A percentile compares a stretch with the other conserved stretches of the same genome.
These are phyloP conservation scores for Cenchrus purpureus DNA, from an alignment of 176 grass and related monocot genomes.

Conservation along the genomic window DNA sequence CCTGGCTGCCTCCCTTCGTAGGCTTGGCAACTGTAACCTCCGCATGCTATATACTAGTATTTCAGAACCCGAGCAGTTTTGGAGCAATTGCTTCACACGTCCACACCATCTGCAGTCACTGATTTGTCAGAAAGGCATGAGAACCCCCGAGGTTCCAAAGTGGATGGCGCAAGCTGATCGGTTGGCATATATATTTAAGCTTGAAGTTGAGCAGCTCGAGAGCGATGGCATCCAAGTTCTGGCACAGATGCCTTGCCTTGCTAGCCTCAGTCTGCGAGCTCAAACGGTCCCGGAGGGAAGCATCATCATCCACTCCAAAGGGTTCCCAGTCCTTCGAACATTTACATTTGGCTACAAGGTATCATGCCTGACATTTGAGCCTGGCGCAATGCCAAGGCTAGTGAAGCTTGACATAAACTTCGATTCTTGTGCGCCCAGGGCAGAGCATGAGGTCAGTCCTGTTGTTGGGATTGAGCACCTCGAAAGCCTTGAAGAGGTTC, in stretches of 20 bases:
- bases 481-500: background rate
- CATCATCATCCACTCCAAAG: background rate
- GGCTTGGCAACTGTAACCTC: background rate
- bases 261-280: background rate
- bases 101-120: background rate
- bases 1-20: background rate
- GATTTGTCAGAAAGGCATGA: fast-evolving
- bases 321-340: background rate
- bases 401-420: background rate
- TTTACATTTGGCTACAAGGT: background rate
- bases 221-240: background rate
- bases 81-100: background rate
- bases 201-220: background rate
- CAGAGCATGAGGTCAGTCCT: background rate
- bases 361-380: background rate
- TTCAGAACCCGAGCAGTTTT: background rate
- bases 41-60: fast-evolving
- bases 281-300: background rate
- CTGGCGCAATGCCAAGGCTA: background rate
- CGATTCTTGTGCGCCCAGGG: background rate
- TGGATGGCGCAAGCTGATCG: background rate
- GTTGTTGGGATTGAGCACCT: background rate
- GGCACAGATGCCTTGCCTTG: background rate
- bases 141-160: background rate
- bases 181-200: background rate